Evolutionary conservation across 225 moss, liverwort and hornwort genomes (phyloP).

Genomic region (Antitrichia curtipendula): DNA sequence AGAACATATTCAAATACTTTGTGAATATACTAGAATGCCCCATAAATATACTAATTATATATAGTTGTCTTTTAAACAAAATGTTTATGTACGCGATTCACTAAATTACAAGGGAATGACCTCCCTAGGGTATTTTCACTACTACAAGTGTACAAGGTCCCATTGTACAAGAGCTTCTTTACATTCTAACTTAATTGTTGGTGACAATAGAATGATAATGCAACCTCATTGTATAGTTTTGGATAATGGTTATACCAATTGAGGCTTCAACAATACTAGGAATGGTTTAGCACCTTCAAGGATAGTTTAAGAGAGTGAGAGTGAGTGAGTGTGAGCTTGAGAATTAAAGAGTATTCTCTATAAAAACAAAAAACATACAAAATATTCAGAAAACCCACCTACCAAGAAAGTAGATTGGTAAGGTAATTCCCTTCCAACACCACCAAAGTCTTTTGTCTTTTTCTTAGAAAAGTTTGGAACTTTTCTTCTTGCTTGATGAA

Average conservation of each 20-base stretch:
- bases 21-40: neutral
- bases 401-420: no score
- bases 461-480: neutral
- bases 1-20: neutral
- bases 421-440: neutral
- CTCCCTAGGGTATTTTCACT: accelerated
- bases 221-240: neutral
- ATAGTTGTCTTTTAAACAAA: neutral
- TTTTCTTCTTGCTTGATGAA: accelerated
- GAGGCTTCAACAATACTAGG: neutral
- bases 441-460: neutral
- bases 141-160: neutral
- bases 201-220: neutral
- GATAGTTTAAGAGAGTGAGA: neutral
- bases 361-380: neutral
- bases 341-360: no score
- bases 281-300: neutral
- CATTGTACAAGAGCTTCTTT: neutral
- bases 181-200: neutral
- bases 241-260: neutral
- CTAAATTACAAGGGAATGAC: neutral
- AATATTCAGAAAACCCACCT: neutral
- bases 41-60: neutral
- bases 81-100: accelerated
- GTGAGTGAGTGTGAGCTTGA: neutral